Evolutionary conservation across 129 eudicot species (phyloP), one percentile per base, ranked within the genome.

Genomic region (Lactuca sativa): DNA sequence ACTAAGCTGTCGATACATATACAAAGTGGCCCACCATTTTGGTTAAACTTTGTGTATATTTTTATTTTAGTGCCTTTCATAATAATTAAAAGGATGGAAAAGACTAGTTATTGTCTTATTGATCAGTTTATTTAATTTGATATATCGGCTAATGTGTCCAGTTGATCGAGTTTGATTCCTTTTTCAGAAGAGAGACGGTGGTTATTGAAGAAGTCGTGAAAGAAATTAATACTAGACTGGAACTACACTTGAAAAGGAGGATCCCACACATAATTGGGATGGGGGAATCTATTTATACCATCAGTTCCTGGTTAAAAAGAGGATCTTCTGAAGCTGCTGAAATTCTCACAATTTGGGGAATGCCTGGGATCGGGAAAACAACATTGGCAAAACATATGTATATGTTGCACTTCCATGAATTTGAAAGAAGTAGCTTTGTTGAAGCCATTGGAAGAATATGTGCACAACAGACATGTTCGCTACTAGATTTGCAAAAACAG

Each of bases 321-420:
- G 31, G 10, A 55, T 55, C 60, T 3, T 15, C 60, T 1, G 7
- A 55, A 17, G 7, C 12, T 16, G 10, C 33, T 55, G 30, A 16
- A 7, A 17, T 55, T 55, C 60, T 55, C 60, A 55, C 60, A 17
- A 55, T 55, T 55, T 55, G 60, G 60, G 60, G 60, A 55, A 18
- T 55, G 60, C 8, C 60, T 0, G 56, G 56, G 21, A 51, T 51
- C 8, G 56, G 56, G 14, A 51, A 51, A 6, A 51, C 56, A 51
- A 7, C 60, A 4, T 55, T 55, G 60, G 60, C 60, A 55, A 18
- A 55, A 55, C 7, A 55, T 55, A 55, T 55, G 11, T 55, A 17
- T 55, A 55, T 6, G 32, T 5, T 16, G 30, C 30, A 55, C 32
- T 55, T 0, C 32, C 60, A 55, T n/a, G 31, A 55, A n/a, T 55